Percentiles rank a stretch among this genome's conserved stretches.
These are phyloP conservation scores for Adansonia grandidieri DNA, from an alignment of 441 rosid species.

Conservation along the genomic window DNA sequence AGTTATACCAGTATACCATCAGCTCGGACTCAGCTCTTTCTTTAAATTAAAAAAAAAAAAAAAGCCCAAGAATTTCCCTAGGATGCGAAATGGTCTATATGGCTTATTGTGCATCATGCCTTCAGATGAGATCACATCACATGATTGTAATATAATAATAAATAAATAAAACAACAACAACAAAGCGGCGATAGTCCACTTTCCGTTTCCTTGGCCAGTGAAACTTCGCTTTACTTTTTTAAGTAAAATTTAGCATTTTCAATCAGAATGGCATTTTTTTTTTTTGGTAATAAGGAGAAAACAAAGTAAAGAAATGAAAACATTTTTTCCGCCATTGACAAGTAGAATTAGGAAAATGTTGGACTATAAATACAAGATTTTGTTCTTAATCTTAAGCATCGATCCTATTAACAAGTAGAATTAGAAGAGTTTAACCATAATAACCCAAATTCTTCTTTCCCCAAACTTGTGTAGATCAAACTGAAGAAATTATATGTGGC, in stretches of 20 bases:
- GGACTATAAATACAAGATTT: not conserved
- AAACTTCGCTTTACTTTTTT: not conserved
- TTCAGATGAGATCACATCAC: not conserved
- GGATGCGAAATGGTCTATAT: slow-evolving; percentile 5
- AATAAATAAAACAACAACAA: not conserved
- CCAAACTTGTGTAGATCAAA: too few species aligned
- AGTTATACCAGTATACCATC: too few species aligned
- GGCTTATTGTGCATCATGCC: not conserved
- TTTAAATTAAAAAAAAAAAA: too few species aligned
- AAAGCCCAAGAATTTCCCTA: not conserved
- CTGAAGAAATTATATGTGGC: too few species aligned
- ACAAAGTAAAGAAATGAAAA: too few species aligned
- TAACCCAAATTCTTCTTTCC: too few species aligned
- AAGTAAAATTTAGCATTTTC: too few species aligned
- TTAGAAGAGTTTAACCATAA: too few species aligned
- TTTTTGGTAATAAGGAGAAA: not conserved
- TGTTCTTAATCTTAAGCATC: not conserved
- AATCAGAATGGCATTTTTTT: not conserved
- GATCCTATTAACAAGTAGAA: too few species aligned
- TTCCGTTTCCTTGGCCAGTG: not conserved
- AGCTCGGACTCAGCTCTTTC: too few species aligned
- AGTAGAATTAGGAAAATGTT: not conserved
- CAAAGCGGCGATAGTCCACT: not conserved
- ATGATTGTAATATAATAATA: not conserved
- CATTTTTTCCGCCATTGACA: not conserved